Evolutionary conservation across 2,329 filamentous ascomycete species (phyloP), one percentile per base, ranked within the genome.

Genomic region (Epichloe sibirici): DNA sequence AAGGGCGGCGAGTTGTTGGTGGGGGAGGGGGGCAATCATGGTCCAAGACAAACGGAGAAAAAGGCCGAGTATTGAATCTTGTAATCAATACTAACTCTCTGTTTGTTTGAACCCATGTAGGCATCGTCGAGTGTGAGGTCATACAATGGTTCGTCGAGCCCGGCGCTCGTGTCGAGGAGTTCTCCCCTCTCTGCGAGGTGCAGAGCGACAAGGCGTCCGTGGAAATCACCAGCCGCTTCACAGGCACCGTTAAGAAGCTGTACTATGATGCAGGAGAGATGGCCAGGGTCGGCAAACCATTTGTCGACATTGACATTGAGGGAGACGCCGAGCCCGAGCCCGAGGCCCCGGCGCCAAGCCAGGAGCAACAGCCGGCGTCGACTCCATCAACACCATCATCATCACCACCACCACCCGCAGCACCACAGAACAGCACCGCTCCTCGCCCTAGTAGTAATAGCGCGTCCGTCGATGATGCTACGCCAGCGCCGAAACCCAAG

Each of bases 61-160:
- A 43, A 43, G 17, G n/a, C 9, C 13, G 4, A 43, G 9, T 17
- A 23, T 43, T 11, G 15, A 11, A 17, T 43, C 9, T 21, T 12
- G 15, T 34, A 23, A 15, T 28, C 13, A n/a, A 7, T 25, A 15
- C 25, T 45, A 17, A 45, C 12, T 43, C 12, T 21, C 21, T 43
- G 5, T 25, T 28, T 28, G 2, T 21, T 43, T 43, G 40, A 21
- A 31, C 12, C 3, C 25, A 31, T 31, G 40, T 61, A 93, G 93
- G 93, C 52, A 98, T 97, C 63, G 90, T 93, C 66, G 93, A 98
- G 72, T 95, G 93, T 65, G 93, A 98, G 70, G 88, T 98, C 63
- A 97, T 97, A 63, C 93, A 98, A 74, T 98, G 93, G 93, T 98
- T 97, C 67, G 91, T 98, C 59, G 86, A 96, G 71, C 90, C 94